Evolutionary conservation across 1,139 yeast genomes (phyloP).

Genomic region (Kodamaea sp.): DNA sequence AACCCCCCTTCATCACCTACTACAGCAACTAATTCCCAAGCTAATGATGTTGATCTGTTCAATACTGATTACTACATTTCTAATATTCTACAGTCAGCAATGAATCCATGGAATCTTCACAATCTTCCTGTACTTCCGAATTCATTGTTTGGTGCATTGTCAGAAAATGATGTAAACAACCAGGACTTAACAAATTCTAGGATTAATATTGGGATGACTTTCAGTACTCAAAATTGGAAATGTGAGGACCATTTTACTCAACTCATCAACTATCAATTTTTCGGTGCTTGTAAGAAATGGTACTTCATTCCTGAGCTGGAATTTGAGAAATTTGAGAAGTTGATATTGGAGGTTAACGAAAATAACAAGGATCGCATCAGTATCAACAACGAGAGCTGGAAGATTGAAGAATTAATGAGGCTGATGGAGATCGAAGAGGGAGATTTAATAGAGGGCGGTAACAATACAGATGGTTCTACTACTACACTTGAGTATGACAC

Average conservation of each 20-base stretch:
- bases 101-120: constrained; percentile 71
- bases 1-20: constrained; percentile 1
- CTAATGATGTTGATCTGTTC: constrained; percentile 20
- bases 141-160: constrained; percentile 47
- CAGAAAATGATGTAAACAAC: constrained; percentile 44
- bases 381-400: constrained; percentile 26
- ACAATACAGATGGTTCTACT: not conserved
- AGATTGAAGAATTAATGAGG: constrained; percentile 19
- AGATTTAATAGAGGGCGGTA: not conserved
- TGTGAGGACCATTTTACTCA: constrained; percentile 77
- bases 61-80: constrained; percentile 25
- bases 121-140: constrained; percentile 60
- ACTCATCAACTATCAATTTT: constrained; percentile 63
- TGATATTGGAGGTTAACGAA: constrained; percentile 26
- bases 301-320: constrained; percentile 75
- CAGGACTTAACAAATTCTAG: constrained; percentile 32
- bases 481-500: constrained; percentile 23
- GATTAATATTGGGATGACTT: constrained; percentile 58
- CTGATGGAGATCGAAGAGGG: constrained; percentile 18
- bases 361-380: constrained; percentile 20
- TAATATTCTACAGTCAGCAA: constrained; percentile 23
- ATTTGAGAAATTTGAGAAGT: constrained; percentile 59
- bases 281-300: constrained; percentile 77
- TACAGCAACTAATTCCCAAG: not conserved
- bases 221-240: constrained; percentile 72